Percentiles rank a stretch among this genome's conserved stretches.
These are phyloP conservation scores for Haplosporangium sp. DNA, from an alignment of 371 early-diverging fungal species.

Conservation along the genomic window DNA sequence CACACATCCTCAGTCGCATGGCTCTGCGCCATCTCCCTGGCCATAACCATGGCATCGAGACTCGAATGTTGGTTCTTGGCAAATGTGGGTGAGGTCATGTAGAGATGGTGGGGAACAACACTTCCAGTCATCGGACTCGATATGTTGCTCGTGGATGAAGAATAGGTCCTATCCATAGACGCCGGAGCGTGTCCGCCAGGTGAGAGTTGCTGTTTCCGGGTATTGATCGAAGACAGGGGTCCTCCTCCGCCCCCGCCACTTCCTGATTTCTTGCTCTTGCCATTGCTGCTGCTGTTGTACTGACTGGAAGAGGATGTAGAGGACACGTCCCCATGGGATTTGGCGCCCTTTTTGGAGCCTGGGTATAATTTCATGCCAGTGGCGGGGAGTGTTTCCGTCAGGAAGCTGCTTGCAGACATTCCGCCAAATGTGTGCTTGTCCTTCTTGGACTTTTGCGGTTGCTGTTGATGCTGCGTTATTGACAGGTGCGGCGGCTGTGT, in stretches of 20 bases:
- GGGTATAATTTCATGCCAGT: slow-evolving; percentile 46
- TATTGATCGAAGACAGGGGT: slow-evolving; percentile 42
- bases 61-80: slow-evolving; percentile 54
- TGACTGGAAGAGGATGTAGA: slow-evolving; percentile 12
- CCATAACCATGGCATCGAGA: slow-evolving; percentile 73
- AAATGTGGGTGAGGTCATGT: slow-evolving; percentile 54
- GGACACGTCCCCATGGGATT: slow-evolving; percentile 41
- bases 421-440: slow-evolving; percentile 46
- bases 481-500: slow-evolving; percentile 2
- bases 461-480: slow-evolving; percentile 9
- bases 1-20: slow-evolving; percentile 72
- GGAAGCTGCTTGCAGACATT: slow-evolving; percentile 43
- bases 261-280: slow-evolving; percentile 42
- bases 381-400: slow-evolving; percentile 42
- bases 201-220: slow-evolving; percentile 43
- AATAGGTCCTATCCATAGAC: slow-evolving; percentile 24
- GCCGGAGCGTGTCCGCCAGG: slow-evolving; percentile 17
- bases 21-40: slow-evolving; percentile 64
- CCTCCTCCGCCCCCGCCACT: slow-evolving; percentile 9
- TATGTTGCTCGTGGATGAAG: slow-evolving; percentile 31
- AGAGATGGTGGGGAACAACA: slow-evolving; percentile 21
- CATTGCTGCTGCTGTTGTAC: slow-evolving; percentile 5
- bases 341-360: slow-evolving; percentile 40
- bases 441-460: slow-evolving; percentile 39
- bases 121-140: slow-evolving; percentile 34